Base-by-base conservation (phyloP, 2,329 filamentous ascomycete genomes). In the Neurospora crassa region DNA sequence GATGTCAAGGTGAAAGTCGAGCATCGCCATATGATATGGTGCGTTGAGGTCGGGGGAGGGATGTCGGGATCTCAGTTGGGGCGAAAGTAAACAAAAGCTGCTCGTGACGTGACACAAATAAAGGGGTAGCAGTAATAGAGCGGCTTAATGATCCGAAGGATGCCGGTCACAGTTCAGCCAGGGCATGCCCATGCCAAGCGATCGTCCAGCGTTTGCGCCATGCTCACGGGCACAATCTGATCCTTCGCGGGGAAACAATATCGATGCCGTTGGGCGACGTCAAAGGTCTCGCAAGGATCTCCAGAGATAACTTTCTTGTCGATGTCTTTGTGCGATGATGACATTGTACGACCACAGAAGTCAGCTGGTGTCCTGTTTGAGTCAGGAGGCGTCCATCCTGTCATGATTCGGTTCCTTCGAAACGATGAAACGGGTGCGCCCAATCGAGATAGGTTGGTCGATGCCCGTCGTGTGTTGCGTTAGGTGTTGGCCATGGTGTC, bases 31-130 rank as follows among this genome's bases (percentile, higher is more conserved):
- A 74, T 75, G 76, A 72, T 42, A 72, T 70, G 70, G 70, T 47
- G 53, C 40, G 29, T 71, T 67, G 74, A 73, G 69, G 69, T 70
- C 74, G 76, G 75, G 74, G 67, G 74, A 69, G 75, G 70, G 72
- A 69, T 53, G 45, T 41, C 76, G 74, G 75, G 2, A n/a, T 69
- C 73, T 71, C 37, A 43, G 8, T n/a, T 14, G 12, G 73, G 76
- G 45, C 72, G 71, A 40, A 34, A 67, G 72, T 73, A 73, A 74
- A 75, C 72, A 75, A 59, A 59, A 18, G 53, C 24, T 59, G 47
- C 47, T 20, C 24, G 24, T 59, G 12, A 3, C 16, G 47, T 29
- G 2, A 10, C 47, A 29, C 24, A 34, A 59, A 59, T 8, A 59
- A 59, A 59, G 53, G 53, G 53, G 53, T 14, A 34, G 3, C 12